Conservation (phyloP, 805 yeast species). For the Metschnikowia anglica region DNA sequence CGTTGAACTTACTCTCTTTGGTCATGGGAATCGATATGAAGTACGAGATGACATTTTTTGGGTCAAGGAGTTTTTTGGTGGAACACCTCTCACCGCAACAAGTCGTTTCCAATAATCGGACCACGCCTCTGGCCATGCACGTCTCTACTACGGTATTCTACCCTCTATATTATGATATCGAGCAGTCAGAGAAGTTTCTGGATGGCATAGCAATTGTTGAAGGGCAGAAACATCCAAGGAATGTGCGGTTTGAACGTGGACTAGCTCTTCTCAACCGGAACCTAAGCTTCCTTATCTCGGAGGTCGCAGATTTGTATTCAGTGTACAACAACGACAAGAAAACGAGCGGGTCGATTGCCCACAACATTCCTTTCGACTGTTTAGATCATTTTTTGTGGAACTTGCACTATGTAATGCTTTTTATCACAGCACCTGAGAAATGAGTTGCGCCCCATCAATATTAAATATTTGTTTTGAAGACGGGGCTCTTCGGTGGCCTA, state of each 20-base stretch:
- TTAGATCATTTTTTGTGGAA: constrained; percentile 43
- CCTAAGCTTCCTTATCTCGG: constrained; percentile 26
- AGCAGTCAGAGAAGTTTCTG: constrained; percentile 21
- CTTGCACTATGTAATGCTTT: constrained; percentile 35
- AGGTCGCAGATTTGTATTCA: constrained; percentile 20
- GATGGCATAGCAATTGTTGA: neutral
- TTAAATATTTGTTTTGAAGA: too few relatives aligned
- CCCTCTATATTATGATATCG: constrained; percentile 32
- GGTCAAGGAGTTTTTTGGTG: constrained; percentile 23
- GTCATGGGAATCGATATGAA: constrained; percentile 28
- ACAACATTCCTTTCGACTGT: constrained; percentile 37
- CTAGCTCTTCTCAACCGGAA: constrained; percentile 33
- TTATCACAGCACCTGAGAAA: constrained; percentile 27
- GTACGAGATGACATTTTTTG: constrained; percentile 28
- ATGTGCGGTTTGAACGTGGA: constrained; percentile 35
- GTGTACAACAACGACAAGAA: constrained; percentile 13
- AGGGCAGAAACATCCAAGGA: constrained; percentile 15
- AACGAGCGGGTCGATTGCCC: constrained; percentile 11
- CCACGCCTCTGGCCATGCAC: constrained; percentile 6
- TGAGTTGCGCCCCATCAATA: too few relatives aligned
- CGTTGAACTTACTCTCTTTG: constrained; percentile 26
- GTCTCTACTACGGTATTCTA: constrained; percentile 14
- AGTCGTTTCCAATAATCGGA: constrained; percentile 3
- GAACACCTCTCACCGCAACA: constrained; percentile 22
- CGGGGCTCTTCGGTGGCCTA: too few relatives aligned